Evolutionary conservation across 2,329 filamentous ascomycete species (phyloP), one percentile per base, ranked within the genome.

Genomic region (Pseudocercospora ulei): DNA sequence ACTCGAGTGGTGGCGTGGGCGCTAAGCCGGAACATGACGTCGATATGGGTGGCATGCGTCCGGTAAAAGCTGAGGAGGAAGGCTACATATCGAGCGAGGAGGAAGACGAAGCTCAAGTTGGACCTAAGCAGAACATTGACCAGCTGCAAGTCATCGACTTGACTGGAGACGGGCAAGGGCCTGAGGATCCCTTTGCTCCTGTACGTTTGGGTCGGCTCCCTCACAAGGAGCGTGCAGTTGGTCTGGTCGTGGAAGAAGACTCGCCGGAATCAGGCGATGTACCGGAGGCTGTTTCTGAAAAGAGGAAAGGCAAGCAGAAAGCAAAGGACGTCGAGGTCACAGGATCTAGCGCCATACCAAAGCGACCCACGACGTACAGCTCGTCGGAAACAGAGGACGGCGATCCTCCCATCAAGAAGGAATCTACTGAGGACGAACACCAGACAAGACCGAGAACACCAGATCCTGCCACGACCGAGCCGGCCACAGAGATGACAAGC

Each of bases 181-280:
- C 29, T 47, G 47, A 38, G n/a, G 29, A 50, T 27, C 61, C 59
- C 1, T 58, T 71, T 27, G 59, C 63, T 31, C 74, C 74, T 3
- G 65, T 76, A 27, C 68, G 74, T n/a, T 64, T 76, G 31, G 64
- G 66, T 39, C 64, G 73, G 43, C 66, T 69, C 49, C 68, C 71
- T 44, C 73, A 76, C 51, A 65, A 69, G 47, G 71, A 75, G 33
- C 65, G 71, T 18, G 61, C 63, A 1, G 57, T 73, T 16, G 69
- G 66, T 25, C 64, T 76, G 39, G 56, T 63, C 41, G 60, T 57
- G 24, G 49, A 46, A 8, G 49, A 51, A 12, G 49, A 44, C 20
- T 57, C 48, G 34, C 44, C 53, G 28, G 49, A 53, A 9, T 45
- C 35, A n/a, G 42, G 37, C 11, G 50, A 51, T 20, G 42, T 42